Evolutionary conservation across 2,329 filamentous ascomycete genomes (phyloP).

Genomic region (Colletotrichum nymphaeae): DNA sequence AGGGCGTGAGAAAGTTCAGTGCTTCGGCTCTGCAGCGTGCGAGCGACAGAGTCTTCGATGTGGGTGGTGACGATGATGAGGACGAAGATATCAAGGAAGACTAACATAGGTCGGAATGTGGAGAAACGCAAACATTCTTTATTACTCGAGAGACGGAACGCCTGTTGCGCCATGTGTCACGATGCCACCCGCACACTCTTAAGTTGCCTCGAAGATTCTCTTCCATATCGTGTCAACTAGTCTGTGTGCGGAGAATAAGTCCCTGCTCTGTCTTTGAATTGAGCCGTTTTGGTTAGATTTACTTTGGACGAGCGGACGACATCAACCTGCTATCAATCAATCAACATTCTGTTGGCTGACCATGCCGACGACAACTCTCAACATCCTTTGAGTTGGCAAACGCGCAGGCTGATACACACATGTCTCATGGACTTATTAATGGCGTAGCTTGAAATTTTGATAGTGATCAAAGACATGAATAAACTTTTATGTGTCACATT

Average conservation of each 20-base stretch:
- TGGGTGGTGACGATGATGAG: conserved; percentile 70
- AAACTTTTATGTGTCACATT: not conserved
- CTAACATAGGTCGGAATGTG: conserved; percentile 26
- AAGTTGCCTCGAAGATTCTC: conserved; percentile 87
- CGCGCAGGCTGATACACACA: conserved; percentile 35
- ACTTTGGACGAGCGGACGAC: conserved; percentile 32
- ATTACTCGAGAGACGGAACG: conserved; percentile 23
- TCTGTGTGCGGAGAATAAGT: conserved; percentile 90
- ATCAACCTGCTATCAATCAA: conserved; percentile 27
- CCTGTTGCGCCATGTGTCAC: conserved; percentile 24
- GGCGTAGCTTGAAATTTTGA: not conserved
- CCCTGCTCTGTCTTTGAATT: conserved; percentile 55
- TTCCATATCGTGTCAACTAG: conserved; percentile 92
- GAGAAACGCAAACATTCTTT: conserved; percentile 28
- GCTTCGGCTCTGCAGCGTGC: conserved; percentile 79
- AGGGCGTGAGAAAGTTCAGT: conserved; percentile 80
- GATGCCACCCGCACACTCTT: conserved; percentile 83
- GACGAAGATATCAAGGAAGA: conserved; percentile 57
- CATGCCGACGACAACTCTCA: conserved; percentile 20
- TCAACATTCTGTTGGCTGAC: conserved; percentile 21
- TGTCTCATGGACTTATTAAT: not conserved
- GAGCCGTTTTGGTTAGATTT: conserved; percentile 64
- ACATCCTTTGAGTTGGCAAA: conserved; percentile 19
- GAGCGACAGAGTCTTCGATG: conserved; percentile 84
- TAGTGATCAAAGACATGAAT: not conserved